Conservation (phyloP, 2,329 filamentous ascomycete genomes). For the Neophaeococcomyces aloes region DNA sequence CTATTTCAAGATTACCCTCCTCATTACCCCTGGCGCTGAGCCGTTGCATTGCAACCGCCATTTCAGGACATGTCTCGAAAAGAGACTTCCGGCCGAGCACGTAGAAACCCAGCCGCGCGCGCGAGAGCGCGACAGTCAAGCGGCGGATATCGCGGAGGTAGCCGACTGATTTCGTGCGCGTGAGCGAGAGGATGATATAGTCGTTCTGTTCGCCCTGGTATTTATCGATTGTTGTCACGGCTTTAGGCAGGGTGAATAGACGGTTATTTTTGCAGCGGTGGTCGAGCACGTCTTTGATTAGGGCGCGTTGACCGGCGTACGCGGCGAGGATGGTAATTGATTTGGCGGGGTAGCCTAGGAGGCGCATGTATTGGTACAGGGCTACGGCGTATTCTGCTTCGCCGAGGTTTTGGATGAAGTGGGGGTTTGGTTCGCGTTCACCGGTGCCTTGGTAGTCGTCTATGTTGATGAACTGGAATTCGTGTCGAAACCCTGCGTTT, state of each 20-base stretch:
- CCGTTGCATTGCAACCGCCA: slow-evolving; percentile 73
- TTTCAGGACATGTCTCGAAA: slow-evolving; percentile 80
- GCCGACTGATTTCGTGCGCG: slow-evolving; percentile 75
- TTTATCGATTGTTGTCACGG: slow-evolving; percentile 92
- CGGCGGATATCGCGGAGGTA: slow-evolving; percentile 90
- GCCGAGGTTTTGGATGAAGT: slow-evolving; percentile 92
- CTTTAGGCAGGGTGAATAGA: slow-evolving; percentile 79
- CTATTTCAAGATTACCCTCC: slow-evolving; percentile 48
- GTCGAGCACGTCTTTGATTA: slow-evolving; percentile 75
- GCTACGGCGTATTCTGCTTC: slow-evolving; percentile 96
- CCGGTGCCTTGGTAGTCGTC: slow-evolving; percentile 83
- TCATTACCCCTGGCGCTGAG: slow-evolving; percentile 70
- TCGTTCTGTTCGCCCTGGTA: slow-evolving; percentile 99
- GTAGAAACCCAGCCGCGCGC: slow-evolving; percentile 83
- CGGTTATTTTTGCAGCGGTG: slow-evolving; percentile 74
- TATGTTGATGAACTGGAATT: slow-evolving; percentile 95
- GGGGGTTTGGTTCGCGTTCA: slow-evolving; percentile 79
- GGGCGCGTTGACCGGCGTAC: slow-evolving; percentile 80
- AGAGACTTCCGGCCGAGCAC: slow-evolving; percentile 78
- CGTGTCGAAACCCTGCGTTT: slow-evolving; percentile 85
- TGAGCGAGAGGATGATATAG: slow-evolving; percentile 89
- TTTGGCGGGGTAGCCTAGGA: slow-evolving; percentile 77
- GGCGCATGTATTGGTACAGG: slow-evolving; percentile 91
- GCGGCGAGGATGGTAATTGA: slow-evolving; percentile 85
- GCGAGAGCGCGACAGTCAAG: slow-evolving; percentile 86